Evolutionary conservation across 306 rosid genomes (phyloP).

Genomic region (Castanospermum australe): DNA sequence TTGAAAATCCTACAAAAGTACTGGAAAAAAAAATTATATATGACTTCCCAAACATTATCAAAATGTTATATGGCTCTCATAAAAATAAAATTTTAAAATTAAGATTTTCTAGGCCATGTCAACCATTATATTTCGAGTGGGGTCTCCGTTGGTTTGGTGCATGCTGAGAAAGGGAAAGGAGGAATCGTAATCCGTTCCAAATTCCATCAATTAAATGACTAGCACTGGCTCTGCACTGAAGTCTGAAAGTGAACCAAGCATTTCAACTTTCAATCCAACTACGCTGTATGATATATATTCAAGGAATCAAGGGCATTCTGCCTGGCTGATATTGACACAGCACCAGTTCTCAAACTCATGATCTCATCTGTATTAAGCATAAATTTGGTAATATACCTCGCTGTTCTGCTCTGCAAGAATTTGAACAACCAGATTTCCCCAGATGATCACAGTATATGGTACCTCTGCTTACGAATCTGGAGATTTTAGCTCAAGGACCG

Average conservation of each 20-base stretch:
- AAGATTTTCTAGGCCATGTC: too few relatives aligned
- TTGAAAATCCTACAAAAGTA: too few relatives aligned
- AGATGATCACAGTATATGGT: not conserved
- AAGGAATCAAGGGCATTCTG: not conserved
- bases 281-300: not conserved
- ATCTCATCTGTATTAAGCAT: not conserved
- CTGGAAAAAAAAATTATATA: too few relatives aligned
- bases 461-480: not conserved
- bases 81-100: too few relatives aligned
- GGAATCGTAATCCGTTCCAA: not conserved
- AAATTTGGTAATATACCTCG: not conserved
- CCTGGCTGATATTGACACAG: constrained; percentile 13
- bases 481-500: not conserved
- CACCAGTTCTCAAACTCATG: not conserved
- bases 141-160: not conserved
- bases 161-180: constrained; percentile 8
- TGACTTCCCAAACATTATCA: too few relatives aligned
- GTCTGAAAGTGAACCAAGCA: constrained; percentile 8
- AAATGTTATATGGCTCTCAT: too few relatives aligned
- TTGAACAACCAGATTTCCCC: not conserved
- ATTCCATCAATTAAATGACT: constrained; percentile 10
- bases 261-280: not conserved
- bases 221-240: not conserved
- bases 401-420: not conserved
- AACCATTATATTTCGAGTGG: not conserved